Evolutionary conservation across 1,284 basidiomycete genomes (phyloP).

Genomic region (Irpex sp.): DNA sequence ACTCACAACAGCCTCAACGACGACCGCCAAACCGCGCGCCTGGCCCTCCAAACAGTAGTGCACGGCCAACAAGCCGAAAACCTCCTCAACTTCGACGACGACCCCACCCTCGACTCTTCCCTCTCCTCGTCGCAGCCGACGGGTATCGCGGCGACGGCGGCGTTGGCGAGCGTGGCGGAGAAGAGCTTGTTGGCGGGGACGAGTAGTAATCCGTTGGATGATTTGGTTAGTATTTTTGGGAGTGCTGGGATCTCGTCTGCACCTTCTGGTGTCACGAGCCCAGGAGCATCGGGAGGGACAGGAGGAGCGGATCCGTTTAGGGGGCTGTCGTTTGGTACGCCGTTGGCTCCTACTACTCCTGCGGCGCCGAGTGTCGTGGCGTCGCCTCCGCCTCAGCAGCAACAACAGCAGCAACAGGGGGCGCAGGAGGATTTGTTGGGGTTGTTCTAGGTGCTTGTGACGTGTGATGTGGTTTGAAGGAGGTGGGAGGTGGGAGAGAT

Average conservation of each 20-base stretch:
- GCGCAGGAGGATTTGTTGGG: conserved; percentile 46
- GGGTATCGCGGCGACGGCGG: conserved; percentile 69
- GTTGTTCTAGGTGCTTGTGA: conserved; percentile 33
- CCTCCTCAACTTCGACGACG: conserved; percentile 90
- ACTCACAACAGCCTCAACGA: conserved; percentile 37
- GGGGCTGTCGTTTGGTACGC: conserved; percentile 22
- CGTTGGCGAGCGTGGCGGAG: conserved; percentile 65
- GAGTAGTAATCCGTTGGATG: conserved; percentile 83
- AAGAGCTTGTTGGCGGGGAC: conserved; percentile 64
- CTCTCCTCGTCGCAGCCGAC: conserved; percentile 41
- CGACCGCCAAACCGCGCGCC: conserved; percentile 70
- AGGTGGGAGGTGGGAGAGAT: no score
- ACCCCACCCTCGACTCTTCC: conserved; percentile 49
- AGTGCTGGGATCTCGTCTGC: conserved; percentile 32
- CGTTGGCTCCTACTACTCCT: conserved; percentile 10
- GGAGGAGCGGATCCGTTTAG: conserved; percentile 20
- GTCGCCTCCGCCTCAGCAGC: conserved; percentile 13
- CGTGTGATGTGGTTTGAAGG: no score
- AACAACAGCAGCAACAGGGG: conserved; percentile 21
- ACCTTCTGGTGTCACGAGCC: conserved; percentile 11
- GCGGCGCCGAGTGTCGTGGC: conserved; percentile 17
- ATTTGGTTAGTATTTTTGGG: conserved; percentile 86
- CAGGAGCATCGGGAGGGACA: no score
- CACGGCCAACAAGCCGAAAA: conserved; percentile 92
- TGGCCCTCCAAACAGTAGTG: conserved; percentile 84